Evolutionary conservation across 345 rosid genomes (phyloP).

Genomic region (Clarkia xantiana): DNA sequence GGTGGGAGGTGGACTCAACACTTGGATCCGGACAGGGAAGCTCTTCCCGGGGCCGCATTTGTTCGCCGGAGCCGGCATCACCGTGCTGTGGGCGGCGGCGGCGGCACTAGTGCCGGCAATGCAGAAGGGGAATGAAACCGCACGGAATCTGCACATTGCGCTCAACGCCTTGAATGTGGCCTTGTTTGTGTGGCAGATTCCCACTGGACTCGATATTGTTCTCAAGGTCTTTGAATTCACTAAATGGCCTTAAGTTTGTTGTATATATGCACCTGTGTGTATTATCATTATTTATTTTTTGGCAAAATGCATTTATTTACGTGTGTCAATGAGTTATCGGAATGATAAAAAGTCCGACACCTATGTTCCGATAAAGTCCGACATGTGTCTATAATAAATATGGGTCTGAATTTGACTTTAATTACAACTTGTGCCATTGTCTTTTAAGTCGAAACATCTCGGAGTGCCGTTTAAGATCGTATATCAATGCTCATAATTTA

Average conservation of each 20-base stretch:
- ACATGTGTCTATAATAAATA: too few relatives aligned
- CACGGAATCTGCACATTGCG: conserved; percentile 74
- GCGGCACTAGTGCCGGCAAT: conserved; percentile 79
- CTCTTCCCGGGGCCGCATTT: conserved; percentile 98
- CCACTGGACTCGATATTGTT: conserved; percentile 74
- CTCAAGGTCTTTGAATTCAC: conserved; percentile 74
- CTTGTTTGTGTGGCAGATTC: conserved; percentile 72
- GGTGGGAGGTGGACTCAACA: conserved; percentile 62
- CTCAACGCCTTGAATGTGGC: conserved; percentile 53
- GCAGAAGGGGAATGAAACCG: conserved; percentile 80
- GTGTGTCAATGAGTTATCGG: too few relatives aligned
- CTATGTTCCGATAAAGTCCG: too few relatives aligned
- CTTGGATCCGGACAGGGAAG: conserved; percentile 77
- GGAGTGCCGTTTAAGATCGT: too few relatives aligned
- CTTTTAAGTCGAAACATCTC: too few relatives aligned
- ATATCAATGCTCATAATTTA: too few relatives aligned
- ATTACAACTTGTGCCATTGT: too few relatives aligned
- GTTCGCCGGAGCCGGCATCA: conserved; percentile 88
- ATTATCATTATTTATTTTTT: too few relatives aligned
- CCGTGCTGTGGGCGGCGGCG: conserved; percentile 70
- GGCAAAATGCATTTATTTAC: too few relatives aligned
- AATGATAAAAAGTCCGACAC: too few relatives aligned
- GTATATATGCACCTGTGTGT: too few relatives aligned
- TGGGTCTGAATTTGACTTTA: too few relatives aligned
- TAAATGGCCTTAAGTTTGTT: conserved; percentile 49